A percentile compares a stretch with the other conserved stretches of the same genome.
Evolutionary conservation across 164 flowering plant species (phyloP).

Genomic region (Vitis rotundifolia): DNA sequence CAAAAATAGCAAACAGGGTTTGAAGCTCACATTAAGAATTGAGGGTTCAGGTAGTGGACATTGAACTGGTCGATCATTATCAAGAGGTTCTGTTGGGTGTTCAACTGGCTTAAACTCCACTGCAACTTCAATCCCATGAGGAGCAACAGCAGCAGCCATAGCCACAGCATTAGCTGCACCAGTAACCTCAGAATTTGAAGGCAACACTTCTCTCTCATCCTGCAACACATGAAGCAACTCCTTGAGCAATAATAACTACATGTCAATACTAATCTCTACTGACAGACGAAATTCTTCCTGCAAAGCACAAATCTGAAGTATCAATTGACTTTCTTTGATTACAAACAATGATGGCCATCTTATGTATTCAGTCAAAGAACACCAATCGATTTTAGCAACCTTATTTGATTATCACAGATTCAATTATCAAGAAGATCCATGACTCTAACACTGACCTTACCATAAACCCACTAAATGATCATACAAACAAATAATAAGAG

Average conservation of each 20-base stretch:
- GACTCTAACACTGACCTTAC: no score
- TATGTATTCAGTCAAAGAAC: no score
- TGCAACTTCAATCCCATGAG: slow-evolving; percentile 85
- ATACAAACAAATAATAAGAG: no score
- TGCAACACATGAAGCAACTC: slow-evolving; percentile 24
- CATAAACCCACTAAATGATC: no score
- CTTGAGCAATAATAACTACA: not conserved
- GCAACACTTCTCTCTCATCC: slow-evolving; percentile 62
- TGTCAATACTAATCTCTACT: not conserved
- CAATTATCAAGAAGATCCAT: no score
- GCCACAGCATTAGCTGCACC: slow-evolving; percentile 12
- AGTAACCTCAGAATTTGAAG: slow-evolving; percentile 44
- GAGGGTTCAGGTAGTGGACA: slow-evolving; percentile 97
- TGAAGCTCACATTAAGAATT: slow-evolving; percentile 77
- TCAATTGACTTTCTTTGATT: no score
- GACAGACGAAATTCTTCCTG: not conserved
- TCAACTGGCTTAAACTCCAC: slow-evolving; percentile 91
- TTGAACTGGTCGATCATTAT: slow-evolving; percentile 76
- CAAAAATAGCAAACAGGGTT: not conserved
- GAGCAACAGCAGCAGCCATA: slow-evolving; percentile 23
- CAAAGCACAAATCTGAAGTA: no score
- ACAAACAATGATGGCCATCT: no score
- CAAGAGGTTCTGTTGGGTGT: slow-evolving; percentile 82
- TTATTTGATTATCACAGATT: no score
- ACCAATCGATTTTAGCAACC: no score